Evolutionary conservation across 2,329 filamentous ascomycete species (phyloP).

Genomic region (Scytalidium lignicola): DNA sequence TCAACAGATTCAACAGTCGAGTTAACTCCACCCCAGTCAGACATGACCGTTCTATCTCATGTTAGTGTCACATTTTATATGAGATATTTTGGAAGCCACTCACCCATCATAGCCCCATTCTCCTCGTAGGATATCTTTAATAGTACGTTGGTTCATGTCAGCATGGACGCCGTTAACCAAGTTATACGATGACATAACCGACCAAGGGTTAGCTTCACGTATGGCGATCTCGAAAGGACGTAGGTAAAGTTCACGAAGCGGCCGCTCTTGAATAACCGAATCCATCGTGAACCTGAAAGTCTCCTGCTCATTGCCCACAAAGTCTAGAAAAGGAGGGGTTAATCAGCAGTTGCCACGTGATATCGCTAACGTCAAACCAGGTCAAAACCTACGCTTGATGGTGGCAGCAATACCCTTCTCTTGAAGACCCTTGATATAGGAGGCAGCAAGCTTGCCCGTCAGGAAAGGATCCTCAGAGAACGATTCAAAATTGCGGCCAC

Average conservation of each 20-base stretch:
- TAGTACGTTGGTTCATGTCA: slow-evolving; percentile 48
- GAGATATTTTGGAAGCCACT: slow-evolving; percentile 12
- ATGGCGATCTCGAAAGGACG: slow-evolving; percentile 70
- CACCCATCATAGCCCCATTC: slow-evolving; percentile 61
- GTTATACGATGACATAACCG: slow-evolving; percentile 66
- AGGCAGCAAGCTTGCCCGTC: slow-evolving; percentile 66
- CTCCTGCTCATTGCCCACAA: slow-evolving; percentile 70
- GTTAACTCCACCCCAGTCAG: slow-evolving; percentile 55
- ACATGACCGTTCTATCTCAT: slow-evolving; percentile 44
- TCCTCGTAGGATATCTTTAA: slow-evolving; percentile 53
- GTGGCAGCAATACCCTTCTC: slow-evolving; percentile 70
- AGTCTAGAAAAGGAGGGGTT: slow-evolving; percentile 37
- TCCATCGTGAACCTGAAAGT: slow-evolving; percentile 61
- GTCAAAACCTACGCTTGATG: slow-evolving; percentile 58
- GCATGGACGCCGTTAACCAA: slow-evolving; percentile 59
- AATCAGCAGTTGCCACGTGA: slow-evolving; percentile 5
- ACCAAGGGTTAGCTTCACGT: slow-evolving; percentile 63
- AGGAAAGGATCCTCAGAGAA: slow-evolving; percentile 80
- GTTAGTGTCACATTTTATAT: slow-evolving; percentile 1
- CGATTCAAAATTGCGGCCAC: slow-evolving; percentile 82
- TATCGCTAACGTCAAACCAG: neutral
- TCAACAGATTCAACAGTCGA: slow-evolving; percentile 50
- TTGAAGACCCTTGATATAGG: slow-evolving; percentile 69
- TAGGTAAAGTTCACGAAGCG: slow-evolving; percentile 67
- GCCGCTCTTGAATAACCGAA: slow-evolving; percentile 58